These are phyloP conservation scores for Barnettozyma sp. DNA, from an alignment of 805 yeast genomes.

Conservation along the genomic window DNA sequence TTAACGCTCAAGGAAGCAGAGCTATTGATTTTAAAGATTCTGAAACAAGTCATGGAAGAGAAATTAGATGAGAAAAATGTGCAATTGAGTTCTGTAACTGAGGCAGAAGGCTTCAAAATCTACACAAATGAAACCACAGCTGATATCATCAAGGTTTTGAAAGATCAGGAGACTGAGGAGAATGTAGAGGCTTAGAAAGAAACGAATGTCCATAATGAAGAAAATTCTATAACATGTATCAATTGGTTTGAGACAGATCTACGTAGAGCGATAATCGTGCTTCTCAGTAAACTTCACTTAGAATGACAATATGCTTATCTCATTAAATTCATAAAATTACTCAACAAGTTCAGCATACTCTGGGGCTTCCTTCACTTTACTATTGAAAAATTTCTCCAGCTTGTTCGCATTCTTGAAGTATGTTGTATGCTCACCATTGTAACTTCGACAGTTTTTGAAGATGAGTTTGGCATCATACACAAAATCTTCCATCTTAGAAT, in stretches of 20 bases:
- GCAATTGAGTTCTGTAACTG: conserved; percentile 89
- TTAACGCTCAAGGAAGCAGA: conserved; percentile 92
- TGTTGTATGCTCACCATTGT: conserved; percentile 91
- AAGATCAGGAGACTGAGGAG: conserved; percentile 57
- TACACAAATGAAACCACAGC: conserved; percentile 80
- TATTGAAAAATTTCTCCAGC: conserved; percentile 80
- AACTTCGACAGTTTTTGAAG: conserved; percentile 85
- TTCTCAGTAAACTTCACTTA: too few species aligned
- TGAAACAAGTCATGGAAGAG: conserved; percentile 99
- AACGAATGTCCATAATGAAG: conserved; percentile 3
- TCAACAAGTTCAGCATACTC: conserved; percentile 83
- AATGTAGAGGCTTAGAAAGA: conserved; percentile 19
- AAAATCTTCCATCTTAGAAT: conserved; percentile 85
- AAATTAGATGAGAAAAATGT: conserved; percentile 92
- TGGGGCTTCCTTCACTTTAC: conserved; percentile 81
- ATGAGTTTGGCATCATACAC: conserved; percentile 81
- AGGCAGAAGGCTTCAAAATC: conserved; percentile 76
- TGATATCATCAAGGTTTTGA: conserved; percentile 68
- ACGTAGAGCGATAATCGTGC: too few species aligned
- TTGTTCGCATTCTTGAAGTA: conserved; percentile 93
- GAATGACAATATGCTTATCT: too few species aligned
- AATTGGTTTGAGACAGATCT: too few species aligned
- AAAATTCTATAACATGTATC: too few species aligned
- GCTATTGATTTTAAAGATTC: conserved; percentile 73
- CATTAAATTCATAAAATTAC: too few species aligned